These are phyloP conservation scores for Lodderomyces parapsilosis DNA, from an alignment of 1,139 yeast genomes.

Conservation along the genomic window DNA sequence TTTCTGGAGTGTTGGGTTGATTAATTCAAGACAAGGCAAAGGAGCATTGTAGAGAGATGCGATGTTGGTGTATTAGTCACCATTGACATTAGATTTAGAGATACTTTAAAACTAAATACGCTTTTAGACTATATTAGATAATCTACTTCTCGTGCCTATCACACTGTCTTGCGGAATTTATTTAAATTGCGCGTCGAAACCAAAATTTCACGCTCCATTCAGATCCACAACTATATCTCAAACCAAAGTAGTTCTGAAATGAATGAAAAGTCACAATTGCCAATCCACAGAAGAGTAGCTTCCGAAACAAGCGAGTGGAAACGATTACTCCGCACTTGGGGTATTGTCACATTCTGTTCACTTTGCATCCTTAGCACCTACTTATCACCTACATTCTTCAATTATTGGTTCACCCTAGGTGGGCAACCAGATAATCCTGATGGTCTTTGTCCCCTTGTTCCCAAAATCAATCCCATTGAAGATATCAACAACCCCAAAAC, in stretches of 20 bases:
- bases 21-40: background rate
- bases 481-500: conserved; percentile 23
- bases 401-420: background rate
- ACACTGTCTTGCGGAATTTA: no score
- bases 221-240: background rate
- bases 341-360: background rate
- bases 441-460: conserved; percentile 30
- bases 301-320: background rate
- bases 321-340: background rate
- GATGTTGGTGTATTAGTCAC: background rate
- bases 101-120: background rate
- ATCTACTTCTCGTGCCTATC: no score
- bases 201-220: no score
- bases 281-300: background rate
- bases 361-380: background rate
- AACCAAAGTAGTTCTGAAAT: background rate
- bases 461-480: conserved; percentile 28
- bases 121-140: no score
- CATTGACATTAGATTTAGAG: background rate
- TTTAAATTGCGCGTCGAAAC: background rate
- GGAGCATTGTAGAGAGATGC: background rate
- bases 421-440: conserved; percentile 11
- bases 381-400: background rate
- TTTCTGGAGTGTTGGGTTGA: conserved; percentile 15
- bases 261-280: background rate